Conservation (phyloP, 164 flowering plant genomes). For the Magnolia changhungtana region DNA sequence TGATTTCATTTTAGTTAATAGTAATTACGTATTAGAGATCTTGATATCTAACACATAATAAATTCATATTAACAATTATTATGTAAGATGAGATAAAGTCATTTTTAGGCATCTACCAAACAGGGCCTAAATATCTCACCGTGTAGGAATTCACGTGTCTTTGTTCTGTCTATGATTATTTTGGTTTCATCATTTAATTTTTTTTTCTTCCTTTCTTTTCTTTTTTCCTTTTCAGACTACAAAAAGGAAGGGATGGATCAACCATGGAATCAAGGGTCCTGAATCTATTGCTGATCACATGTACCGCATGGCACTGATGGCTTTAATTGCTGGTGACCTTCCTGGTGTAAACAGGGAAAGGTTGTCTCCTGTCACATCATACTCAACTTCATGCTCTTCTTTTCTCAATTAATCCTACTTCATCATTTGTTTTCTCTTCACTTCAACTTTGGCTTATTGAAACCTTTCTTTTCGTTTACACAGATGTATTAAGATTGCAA, state of each 20-base stretch:
- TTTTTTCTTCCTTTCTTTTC: constrained; percentile 5
- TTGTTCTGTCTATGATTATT: neutral
- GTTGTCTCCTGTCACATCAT: constrained; percentile 26
- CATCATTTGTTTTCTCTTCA: neutral
- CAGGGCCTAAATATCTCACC: neutral
- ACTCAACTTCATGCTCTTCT: neutral
- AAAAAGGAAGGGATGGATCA: constrained; percentile 93
- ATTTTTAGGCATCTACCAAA: neutral
- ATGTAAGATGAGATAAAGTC: neutral
- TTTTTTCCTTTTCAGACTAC: constrained; percentile 51
- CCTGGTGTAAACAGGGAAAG: constrained; percentile 87
- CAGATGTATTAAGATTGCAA: constrained; percentile 97
- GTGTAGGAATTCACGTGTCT: neutral
- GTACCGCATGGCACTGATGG: constrained; percentile 97
- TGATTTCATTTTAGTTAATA: too few relatives aligned
- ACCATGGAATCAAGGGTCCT: constrained; percentile 86
- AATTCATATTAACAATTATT: too few relatives aligned
- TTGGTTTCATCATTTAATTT: neutral
- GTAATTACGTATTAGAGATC: too few relatives aligned
- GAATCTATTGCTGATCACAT: constrained; percentile 98
- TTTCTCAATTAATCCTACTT: neutral
- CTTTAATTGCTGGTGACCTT: constrained; percentile 75
- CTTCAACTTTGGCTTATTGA: constrained; percentile 1
- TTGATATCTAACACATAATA: too few relatives aligned
- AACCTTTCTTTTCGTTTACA: constrained; percentile 4